phyloP scores from a whole-genome alignment of 495 filamentous ascomycete genomes.

The Penicillium fimorum region DNA sequence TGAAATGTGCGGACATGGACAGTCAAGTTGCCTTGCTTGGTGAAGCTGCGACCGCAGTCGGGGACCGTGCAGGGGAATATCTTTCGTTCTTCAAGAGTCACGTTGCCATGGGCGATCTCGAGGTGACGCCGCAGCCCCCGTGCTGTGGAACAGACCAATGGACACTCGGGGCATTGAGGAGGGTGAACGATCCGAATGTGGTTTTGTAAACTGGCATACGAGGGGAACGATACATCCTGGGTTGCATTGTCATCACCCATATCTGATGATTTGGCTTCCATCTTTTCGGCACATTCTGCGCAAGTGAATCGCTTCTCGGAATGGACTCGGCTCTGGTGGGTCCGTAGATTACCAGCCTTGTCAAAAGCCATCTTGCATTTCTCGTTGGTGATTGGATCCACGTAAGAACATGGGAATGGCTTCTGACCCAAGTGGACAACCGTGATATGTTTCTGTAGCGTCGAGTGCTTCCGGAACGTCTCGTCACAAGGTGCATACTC shows the following conservation, averaged over 20 bases:
- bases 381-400: slow-evolving; percentile 55
- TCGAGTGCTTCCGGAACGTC: slow-evolving; percentile 85
- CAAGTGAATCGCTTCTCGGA: slow-evolving; percentile 68
- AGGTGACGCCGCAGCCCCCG: slow-evolving; percentile 66
- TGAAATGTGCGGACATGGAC: slow-evolving; percentile 77
- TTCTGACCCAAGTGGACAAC: slow-evolving; percentile 65
- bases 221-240: slow-evolving; percentile 61
- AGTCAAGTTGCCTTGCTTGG: slow-evolving; percentile 73
- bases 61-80: slow-evolving; percentile 59
- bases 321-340: slow-evolving; percentile 71
- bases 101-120: slow-evolving; percentile 64
- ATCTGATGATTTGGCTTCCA: slow-evolving; percentile 23
- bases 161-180: slow-evolving; percentile 71
- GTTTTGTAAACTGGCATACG: slow-evolving; percentile 62
- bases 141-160: slow-evolving; percentile 57
- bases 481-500: slow-evolving; percentile 71
- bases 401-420: slow-evolving; percentile 63
- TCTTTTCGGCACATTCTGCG: slow-evolving; percentile 55
- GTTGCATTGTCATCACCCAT: slow-evolving; percentile 13
- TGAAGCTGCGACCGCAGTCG: slow-evolving; percentile 71
- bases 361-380: slow-evolving; percentile 70
- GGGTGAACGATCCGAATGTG: slow-evolving; percentile 73
- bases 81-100: slow-evolving; percentile 59
- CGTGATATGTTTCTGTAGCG: slow-evolving; percentile 78
- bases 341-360: slow-evolving; percentile 61